Percentiles rank a stretch among this genome's conserved stretches.
phyloP scores from a whole-genome alignment of 2,329 filamentous ascomycete species.

The Fusarium sp. region DNA sequence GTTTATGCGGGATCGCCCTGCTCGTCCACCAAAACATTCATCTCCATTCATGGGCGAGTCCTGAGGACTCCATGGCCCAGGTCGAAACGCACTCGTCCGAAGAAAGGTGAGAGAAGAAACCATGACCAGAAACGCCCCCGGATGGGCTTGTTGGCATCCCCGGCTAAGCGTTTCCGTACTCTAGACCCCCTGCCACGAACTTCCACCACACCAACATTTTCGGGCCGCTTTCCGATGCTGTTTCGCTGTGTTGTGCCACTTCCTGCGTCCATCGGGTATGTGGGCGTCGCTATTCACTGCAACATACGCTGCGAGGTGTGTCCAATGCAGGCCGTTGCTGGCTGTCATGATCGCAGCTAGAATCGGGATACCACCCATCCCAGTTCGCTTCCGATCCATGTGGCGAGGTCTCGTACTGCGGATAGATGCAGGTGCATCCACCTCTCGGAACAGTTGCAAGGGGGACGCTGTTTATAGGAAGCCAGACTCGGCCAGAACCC shows the following conservation, averaged over 20 bases:
- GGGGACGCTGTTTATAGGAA: conserved; percentile 64
- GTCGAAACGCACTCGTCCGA: too few species aligned
- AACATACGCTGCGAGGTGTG: conserved; percentile 18
- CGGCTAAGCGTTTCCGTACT: conserved; percentile 23
- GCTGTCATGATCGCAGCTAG: conserved; percentile 18
- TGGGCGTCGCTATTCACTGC: conserved; percentile 9
- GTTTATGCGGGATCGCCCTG: too few species aligned
- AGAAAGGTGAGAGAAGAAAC: background rate
- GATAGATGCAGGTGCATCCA: conserved; percentile 20
- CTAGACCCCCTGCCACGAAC: conserved; percentile 21
- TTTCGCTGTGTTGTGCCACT: conserved; percentile 20
- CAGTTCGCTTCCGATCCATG: conserved; percentile 16
- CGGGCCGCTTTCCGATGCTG: conserved; percentile 28
- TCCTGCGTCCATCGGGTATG: conserved; percentile 15
- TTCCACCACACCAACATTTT: conserved; percentile 31
- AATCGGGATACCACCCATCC: conserved; percentile 22
- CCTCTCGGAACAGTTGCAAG: conserved; percentile 28
- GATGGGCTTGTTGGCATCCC: conserved; percentile 10
- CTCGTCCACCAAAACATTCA: background rate
- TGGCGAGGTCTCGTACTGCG: conserved; percentile 17
- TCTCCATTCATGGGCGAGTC: background rate
- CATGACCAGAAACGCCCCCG: conserved; percentile 6
- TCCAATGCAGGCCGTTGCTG: conserved; percentile 20
- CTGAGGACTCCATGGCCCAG: too few species aligned
- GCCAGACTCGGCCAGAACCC: conserved; percentile 74